Base-by-base conservation (phyloP, 306 rosid species). In the Rubus idaeus region DNA sequence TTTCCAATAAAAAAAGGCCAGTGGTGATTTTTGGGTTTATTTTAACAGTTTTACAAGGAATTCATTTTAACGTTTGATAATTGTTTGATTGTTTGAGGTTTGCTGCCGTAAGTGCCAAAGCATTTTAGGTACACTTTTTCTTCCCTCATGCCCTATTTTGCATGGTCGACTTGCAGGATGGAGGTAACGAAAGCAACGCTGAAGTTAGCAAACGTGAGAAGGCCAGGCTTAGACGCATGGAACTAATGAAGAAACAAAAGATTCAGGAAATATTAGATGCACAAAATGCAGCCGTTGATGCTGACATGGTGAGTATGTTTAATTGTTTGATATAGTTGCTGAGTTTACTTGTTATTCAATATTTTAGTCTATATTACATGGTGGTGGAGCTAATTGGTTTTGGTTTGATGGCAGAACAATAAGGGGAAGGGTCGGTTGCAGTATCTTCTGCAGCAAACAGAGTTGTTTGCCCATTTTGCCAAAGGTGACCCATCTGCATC, bases 371-470 rank as follows among this genome's bases (percentile, higher is more conserved):
- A 16, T 57, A 35, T 37, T 2, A 37, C 53, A 53, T 63, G 74
- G 45, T 68, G 50, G 70, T 40, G 5, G 30, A 49, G 1, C 53
- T 12, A 21, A n/a, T 67, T 39, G 9, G 37, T 52, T 82, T 45
- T 72, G 70, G 41, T 46, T 37, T 69, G 56, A n/a, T 75, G 78
- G 75, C 86, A 95, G 99, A 88, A 95, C 58, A 91, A 86, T 46
- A 90, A 58, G 77, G 99, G 97, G 47, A 87, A 91, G 77, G 99
- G 99, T 21, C 89, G 99, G 37, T 79, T 95, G 89, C 93, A 95
- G 77, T 95, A 92, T 88, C 99, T 95, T 46, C 81, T 95, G 52
- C 97, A 92, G 80, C 99, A 95, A 77, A 95, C 99, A n/a, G 99
- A 95, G 85, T 64, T 95, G 68, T 95, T 95, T 90, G 97, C 99